A percentile compares a stretch with the other conserved stretches of the same genome.
phyloP scores from a whole-genome alignment of 1,284 basidiomycete genomes.

The Ustilago hordei region DNA sequence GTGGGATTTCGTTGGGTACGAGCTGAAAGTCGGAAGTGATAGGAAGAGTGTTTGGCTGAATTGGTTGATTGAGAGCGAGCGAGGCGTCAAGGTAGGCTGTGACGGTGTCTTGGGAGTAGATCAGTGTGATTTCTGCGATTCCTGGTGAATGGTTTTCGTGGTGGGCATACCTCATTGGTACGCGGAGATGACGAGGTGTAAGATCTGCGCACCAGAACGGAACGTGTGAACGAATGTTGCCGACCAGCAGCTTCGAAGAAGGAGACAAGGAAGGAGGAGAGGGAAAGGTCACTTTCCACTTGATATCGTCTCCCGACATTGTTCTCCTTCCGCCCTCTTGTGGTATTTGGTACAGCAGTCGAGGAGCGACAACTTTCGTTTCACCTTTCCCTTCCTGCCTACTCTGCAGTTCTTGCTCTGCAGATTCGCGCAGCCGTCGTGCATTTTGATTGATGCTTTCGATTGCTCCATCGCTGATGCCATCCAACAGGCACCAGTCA shows the following conservation, averaged over 20 bases:
- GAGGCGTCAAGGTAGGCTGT: constrained; percentile 32
- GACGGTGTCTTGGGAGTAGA: constrained; percentile 37
- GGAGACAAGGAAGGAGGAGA: constrained; percentile 2
- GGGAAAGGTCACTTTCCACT: constrained; percentile 59
- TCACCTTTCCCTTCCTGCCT: constrained; percentile 2
- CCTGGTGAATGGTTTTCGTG: constrained; percentile 52
- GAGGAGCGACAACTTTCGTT: constrained; percentile 13
- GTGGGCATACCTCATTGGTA: constrained; percentile 25
- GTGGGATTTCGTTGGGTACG: constrained; percentile 36
- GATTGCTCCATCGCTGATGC: constrained; percentile 33
- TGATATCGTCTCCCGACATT: constrained; percentile 38
- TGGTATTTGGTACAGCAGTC: constrained; percentile 30
- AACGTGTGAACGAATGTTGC: constrained; percentile 27
- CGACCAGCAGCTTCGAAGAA: constrained; percentile 1
- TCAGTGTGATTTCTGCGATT: constrained; percentile 47
- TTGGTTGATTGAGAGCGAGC: constrained; percentile 32
- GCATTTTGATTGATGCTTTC: constrained; percentile 47
- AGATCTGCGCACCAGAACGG: constrained; percentile 60
- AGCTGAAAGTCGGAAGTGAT: constrained; percentile 31
- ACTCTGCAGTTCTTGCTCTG: constrained; percentile 14
- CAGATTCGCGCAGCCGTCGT: constrained; percentile 21
- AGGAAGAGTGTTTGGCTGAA: constrained; percentile 29
- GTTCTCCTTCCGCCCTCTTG: constrained; percentile 43
- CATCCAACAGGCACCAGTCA: constrained; percentile 53
- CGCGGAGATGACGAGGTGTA: constrained; percentile 39